These are phyloP conservation scores for Styphnolobium japonicum DNA, from an alignment of 306 rosid species.

Conservation along the genomic window DNA sequence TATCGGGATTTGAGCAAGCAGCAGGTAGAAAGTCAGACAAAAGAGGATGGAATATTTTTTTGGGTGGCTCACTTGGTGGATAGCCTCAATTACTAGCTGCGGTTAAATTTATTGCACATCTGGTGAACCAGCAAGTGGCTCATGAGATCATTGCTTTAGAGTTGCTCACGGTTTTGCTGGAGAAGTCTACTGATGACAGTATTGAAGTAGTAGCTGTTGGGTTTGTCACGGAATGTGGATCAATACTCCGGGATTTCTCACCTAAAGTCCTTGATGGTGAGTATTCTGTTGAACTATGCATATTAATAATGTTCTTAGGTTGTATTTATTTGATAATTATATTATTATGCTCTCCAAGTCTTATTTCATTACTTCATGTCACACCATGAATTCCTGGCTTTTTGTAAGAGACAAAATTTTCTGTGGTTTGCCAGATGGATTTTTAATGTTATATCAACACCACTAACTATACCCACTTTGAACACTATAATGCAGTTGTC, in stretches of 20 bases:
- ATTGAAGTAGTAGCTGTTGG: conserved; percentile 82
- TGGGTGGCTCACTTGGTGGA: conserved; percentile 9
- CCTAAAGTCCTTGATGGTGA: conserved; percentile 73
- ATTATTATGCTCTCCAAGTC: neutral
- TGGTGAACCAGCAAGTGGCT: conserved; percentile 72
- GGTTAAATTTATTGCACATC: conserved; percentile 67
- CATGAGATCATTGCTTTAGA: conserved; percentile 71
- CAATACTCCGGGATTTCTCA: conserved; percentile 58
- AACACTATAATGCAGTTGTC: too few relatives aligned
- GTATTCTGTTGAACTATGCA: conserved; percentile 20
- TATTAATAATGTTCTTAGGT: neutral
- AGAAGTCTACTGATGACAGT: conserved; percentile 70
- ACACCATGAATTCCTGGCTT: neutral
- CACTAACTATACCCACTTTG: too few relatives aligned
- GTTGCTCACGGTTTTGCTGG: conserved; percentile 64
- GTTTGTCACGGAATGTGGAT: conserved; percentile 71
- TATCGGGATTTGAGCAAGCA: conserved; percentile 29
- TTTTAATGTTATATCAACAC: too few relatives aligned
- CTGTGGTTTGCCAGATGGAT: neutral
- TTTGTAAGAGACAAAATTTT: neutral
- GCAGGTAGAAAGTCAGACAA: conserved; percentile 11
- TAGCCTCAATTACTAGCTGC: conserved; percentile 76
- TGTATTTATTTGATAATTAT: neutral
- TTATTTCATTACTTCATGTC: neutral
- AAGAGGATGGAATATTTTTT: conserved; percentile 28